These are phyloP conservation scores for Beauveria sp. DNA, from an alignment of 2,329 filamentous ascomycete species.

Conservation along the genomic window DNA sequence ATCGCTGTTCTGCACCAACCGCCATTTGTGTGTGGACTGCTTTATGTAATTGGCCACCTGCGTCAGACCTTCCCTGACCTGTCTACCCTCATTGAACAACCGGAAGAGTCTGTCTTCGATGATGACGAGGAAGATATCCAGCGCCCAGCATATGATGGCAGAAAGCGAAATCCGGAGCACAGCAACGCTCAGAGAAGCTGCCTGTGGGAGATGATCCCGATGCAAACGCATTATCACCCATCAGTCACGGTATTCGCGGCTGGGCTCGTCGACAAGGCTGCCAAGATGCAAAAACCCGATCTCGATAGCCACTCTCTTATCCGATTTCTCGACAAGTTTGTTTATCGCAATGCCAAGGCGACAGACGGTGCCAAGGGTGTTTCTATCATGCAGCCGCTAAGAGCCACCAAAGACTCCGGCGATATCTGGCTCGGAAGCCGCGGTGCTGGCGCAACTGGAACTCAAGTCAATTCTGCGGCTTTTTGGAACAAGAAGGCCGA, in stretches of 20 bases:
- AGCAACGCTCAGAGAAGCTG: constrained; percentile 90
- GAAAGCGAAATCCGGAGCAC: constrained; percentile 85
- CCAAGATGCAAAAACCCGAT: constrained; percentile 80
- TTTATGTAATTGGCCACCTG: constrained; percentile 81
- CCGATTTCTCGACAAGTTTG: constrained; percentile 94
- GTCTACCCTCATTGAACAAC: constrained; percentile 67
- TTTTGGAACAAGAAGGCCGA: constrained; percentile 92
- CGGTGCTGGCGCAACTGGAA: constrained; percentile 26
- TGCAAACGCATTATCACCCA: constrained; percentile 73
- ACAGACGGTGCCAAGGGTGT: constrained; percentile 60
- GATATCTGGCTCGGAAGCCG: constrained; percentile 50
- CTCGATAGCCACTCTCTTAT: constrained; percentile 84
- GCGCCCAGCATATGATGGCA: constrained; percentile 62
- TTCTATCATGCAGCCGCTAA: constrained; percentile 94
- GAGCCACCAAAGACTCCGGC: constrained; percentile 42
- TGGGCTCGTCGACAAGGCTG: constrained; percentile 59
- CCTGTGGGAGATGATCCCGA: constrained; percentile 70
- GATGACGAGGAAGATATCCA: constrained; percentile 51
- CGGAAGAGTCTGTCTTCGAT: constrained; percentile 61
- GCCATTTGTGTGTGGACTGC: constrained; percentile 84
- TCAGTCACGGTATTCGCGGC: constrained; percentile 80
- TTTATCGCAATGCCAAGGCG: constrained; percentile 89
- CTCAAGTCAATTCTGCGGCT: constrained; percentile 67
- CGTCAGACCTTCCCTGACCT: constrained; percentile 74
- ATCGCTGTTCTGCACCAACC: constrained; percentile 83